These are phyloP conservation scores for Phytophthora hybrid DNA, from an alignment of 352 stramenopile species.

Conservation along the genomic window DNA sequence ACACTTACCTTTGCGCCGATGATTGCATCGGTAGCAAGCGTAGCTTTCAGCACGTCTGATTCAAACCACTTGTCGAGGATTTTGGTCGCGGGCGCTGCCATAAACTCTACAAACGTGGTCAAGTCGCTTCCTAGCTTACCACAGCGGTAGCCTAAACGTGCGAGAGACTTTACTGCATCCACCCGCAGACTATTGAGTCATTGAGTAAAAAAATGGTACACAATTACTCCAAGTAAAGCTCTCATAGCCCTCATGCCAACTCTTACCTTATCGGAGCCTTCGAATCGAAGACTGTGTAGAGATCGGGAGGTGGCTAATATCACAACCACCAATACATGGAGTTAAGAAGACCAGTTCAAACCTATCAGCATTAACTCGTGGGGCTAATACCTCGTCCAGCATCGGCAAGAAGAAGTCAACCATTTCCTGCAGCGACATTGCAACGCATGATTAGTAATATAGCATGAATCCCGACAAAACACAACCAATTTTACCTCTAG, in stretches of 20 bases:
- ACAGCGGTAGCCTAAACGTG: slow-evolving; percentile 67
- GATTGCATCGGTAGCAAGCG: slow-evolving; percentile 92
- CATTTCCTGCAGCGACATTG: slow-evolving; percentile 54
- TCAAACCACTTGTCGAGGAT: slow-evolving; percentile 94
- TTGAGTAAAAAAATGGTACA: neutral
- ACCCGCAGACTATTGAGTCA: slow-evolving; percentile 50
- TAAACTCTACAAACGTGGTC: slow-evolving; percentile 89
- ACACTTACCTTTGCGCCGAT: slow-evolving; percentile 85
- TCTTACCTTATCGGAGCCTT: slow-evolving; percentile 50
- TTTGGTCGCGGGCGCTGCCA: slow-evolving; percentile 86
- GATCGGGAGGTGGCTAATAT: slow-evolving; percentile 69
- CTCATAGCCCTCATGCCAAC: neutral
- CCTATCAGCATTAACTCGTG: neutral
- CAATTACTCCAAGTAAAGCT: neutral
- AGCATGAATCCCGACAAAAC: neutral
- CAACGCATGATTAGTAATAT: neutral
- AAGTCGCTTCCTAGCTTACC: slow-evolving; percentile 78
- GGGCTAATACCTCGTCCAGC: slow-evolving; percentile 71
- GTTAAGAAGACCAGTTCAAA: neutral
- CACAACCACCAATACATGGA: neutral
- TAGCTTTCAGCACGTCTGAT: slow-evolving; percentile 90
- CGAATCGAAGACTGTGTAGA: slow-evolving; percentile 72
- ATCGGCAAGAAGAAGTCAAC: slow-evolving; percentile 86
- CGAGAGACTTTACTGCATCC: slow-evolving; percentile 74
- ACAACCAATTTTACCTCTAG: slow-evolving; percentile 53